phyloP scores from a whole-genome alignment of 371 early-diverging fungal genomes.

The Syncephalastrum sp. region DNA sequence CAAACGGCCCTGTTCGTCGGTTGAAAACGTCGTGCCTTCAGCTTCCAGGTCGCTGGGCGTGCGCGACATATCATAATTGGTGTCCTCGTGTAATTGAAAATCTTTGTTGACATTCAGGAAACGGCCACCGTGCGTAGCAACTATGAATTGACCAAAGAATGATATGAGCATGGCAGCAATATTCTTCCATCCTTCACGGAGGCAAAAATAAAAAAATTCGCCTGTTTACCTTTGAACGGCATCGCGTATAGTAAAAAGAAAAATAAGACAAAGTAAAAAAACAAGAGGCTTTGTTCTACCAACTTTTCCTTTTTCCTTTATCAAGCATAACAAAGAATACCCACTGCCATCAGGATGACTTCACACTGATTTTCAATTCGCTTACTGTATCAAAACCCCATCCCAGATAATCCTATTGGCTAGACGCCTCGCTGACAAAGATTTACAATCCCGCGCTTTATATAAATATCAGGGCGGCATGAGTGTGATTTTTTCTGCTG shows the following conservation, averaged over 20 bases:
- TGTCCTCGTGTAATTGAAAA: conserved; percentile 15
- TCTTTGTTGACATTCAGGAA: conserved; percentile 17
- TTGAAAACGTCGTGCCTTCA: conserved; percentile 12
- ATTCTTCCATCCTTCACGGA: too few species aligned
- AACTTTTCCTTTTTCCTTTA: too few species aligned
- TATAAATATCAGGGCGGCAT: conserved; percentile 5
- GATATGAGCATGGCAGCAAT: too few species aligned
- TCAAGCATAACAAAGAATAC: too few species aligned
- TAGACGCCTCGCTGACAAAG: conserved; percentile 8
- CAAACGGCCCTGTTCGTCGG: conserved; percentile 7
- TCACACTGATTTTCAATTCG: too few species aligned
- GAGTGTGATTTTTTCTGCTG: background rate
- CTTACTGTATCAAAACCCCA: too few species aligned
- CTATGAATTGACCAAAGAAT: background rate
- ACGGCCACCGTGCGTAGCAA: conserved; percentile 24
- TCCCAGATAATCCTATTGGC: conserved; percentile 1
- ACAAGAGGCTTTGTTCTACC: too few species aligned
- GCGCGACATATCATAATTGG: conserved; percentile 13
- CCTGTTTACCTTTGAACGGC: too few species aligned
- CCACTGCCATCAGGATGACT: too few species aligned
- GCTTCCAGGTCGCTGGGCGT: conserved; percentile 14
- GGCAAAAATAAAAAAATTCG: too few species aligned
- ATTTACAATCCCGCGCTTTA: background rate
- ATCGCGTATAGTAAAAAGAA: too few species aligned
- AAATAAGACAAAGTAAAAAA: too few species aligned